Percentiles rank a stretch among this genome's conserved stretches.
Evolutionary conservation across 1,139 yeast genomes (phyloP).

Genomic region (Hansenula lynferdii): DNA sequence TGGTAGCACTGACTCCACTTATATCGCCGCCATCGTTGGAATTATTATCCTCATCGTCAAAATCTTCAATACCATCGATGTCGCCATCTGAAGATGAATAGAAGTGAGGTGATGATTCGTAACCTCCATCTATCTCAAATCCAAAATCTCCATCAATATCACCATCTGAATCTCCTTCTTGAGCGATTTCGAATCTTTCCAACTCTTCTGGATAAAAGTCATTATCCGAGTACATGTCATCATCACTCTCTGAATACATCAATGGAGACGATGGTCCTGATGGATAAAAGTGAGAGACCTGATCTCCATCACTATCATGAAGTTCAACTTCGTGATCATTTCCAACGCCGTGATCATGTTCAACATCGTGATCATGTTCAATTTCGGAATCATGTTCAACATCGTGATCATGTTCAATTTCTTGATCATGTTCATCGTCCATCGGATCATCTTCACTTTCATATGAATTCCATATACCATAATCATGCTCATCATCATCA

Average conservation of each 20-base stretch:
- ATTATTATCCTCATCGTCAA: too few species aligned
- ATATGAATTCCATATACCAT: constrained; percentile 2
- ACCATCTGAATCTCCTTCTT: background rate
- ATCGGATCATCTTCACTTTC: constrained; percentile 3
- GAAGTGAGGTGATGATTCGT: too few species aligned
- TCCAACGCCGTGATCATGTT: constrained; percentile 9
- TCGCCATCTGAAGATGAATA: background rate
- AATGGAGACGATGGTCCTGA: too few species aligned
- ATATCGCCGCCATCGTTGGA: too few species aligned
- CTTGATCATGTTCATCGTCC: constrained; percentile 14
- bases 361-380: constrained; percentile 24
- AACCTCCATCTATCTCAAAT: too few species aligned
- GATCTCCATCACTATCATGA: constrained; percentile 6
- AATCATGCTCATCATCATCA: constrained; percentile 3
- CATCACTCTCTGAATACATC: too few species aligned
- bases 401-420: constrained; percentile 22
- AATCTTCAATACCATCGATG: background rate
- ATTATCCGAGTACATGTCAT: constrained; percentile 1
- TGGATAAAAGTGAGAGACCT: too few species aligned
- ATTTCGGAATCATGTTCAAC: constrained; percentile 10
- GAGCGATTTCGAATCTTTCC: constrained; percentile 2
- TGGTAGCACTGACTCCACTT: too few species aligned
- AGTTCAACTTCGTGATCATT: constrained; percentile 23
- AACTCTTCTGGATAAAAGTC: constrained; percentile 6
- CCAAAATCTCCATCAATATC: constrained; percentile 4